Conservation (phyloP, 805 yeast genomes). For the Zygosaccharomyces bisporus region DNA sequence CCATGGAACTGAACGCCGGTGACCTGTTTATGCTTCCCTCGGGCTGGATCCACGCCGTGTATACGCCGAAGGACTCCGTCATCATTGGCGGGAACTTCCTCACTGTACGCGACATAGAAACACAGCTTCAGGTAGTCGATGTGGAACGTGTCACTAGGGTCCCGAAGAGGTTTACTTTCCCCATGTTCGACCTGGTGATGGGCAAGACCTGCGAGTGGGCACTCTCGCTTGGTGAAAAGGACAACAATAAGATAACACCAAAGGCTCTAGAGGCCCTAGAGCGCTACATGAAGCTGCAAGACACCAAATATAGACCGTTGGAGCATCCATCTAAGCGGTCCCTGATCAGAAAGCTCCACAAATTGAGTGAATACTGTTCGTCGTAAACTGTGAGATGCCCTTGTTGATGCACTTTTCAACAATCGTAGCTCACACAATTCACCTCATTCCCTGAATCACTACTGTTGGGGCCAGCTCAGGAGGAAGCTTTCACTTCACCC, state of each 20-base stretch:
- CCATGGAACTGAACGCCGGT: conserved; percentile 53
- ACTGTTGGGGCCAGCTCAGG: background rate
- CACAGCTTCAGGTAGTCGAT: conserved; percentile 57
- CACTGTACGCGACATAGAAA: conserved; percentile 57
- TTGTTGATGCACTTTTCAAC: background rate
- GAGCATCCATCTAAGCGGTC: conserved; percentile 17
- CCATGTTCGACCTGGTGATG: conserved; percentile 64
- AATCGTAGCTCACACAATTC: background rate
- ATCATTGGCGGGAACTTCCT: conserved; percentile 88
- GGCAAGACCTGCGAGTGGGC: conserved; percentile 25
- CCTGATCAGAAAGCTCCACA: conserved; percentile 13
- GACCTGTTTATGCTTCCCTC: conserved; percentile 82
- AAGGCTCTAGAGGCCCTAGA: conserved; percentile 14
- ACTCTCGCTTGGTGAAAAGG: conserved; percentile 8
- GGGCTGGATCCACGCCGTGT: conserved; percentile 91
- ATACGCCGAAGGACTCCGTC: conserved; percentile 74
- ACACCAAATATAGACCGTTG: conserved; percentile 20
- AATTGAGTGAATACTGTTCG: conserved; percentile 1
- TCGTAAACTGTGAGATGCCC: conserved; percentile 2
- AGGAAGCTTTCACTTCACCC: background rate
- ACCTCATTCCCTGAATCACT: background rate
- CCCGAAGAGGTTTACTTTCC: conserved; percentile 72
- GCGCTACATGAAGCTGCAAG: conserved; percentile 16
- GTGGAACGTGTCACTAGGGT: conserved; percentile 69
- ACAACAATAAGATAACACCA: conserved; percentile 2